phyloP scores from a whole-genome alignment of 2,329 filamentous ascomycete species.

The Microsporum audouinii region DNA sequence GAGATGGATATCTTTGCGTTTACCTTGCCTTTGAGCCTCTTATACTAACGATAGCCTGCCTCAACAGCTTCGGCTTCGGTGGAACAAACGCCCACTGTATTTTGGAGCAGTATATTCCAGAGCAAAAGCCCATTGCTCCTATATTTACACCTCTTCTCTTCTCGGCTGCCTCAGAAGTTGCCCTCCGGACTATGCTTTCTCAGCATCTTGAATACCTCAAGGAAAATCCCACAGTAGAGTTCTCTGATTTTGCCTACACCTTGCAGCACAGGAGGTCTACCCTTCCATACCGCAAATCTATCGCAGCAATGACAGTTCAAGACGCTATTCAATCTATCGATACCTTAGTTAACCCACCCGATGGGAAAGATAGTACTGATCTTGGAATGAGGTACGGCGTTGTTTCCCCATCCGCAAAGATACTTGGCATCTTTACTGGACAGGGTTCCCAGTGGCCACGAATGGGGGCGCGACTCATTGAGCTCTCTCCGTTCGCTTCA shows the following conservation, averaged over 20 bases:
- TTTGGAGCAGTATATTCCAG: conserved; percentile 13
- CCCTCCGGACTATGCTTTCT: not conserved
- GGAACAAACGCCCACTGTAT: conserved; percentile 21
- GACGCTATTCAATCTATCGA: not conserved
- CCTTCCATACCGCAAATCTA: not conserved
- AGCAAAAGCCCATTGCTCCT: not conserved
- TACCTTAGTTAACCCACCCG: not conserved
- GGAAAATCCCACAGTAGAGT: not conserved
- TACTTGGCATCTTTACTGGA: conserved; percentile 14
- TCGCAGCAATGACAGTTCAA: not conserved
- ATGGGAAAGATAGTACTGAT: not conserved
- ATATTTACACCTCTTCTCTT: not conserved
- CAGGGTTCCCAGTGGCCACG: conserved; percentile 15
- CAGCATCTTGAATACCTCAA: not conserved
- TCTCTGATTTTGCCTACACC: conserved; percentile 3
- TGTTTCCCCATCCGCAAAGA: not conserved
- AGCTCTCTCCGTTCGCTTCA: not conserved
- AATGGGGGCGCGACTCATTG: conserved; percentile 7
- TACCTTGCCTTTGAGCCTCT: not conserved
- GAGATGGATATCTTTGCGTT: not conserved
- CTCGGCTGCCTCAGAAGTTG: not conserved
- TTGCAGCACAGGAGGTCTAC: conserved; percentile 4
- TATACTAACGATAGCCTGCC: not conserved
- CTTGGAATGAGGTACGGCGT: not conserved
- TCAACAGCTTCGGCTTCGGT: conserved; percentile 22